Evolutionary conservation across 2,329 filamentous ascomycete species (phyloP), one percentile per base, ranked within the genome.

Genomic region (Tolypocladium cylindrosporum): DNA sequence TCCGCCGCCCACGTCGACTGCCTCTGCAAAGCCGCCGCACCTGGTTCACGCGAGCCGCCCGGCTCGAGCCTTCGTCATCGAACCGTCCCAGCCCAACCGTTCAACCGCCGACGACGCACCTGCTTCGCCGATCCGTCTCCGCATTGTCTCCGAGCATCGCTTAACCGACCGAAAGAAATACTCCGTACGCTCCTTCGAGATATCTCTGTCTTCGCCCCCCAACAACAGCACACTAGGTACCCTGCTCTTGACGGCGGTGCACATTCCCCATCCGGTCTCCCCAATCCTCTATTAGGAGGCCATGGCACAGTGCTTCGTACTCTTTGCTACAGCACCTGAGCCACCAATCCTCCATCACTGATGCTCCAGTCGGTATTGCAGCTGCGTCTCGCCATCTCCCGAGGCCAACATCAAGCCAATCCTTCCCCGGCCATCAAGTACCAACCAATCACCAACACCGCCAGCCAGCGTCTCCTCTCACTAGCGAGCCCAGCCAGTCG

Each of bases 271-370:
- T 21, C 39, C 39, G 4, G 31, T 7, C 13, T n/a, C 13, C 24
- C 6, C 39, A 5, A 19, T 41, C 14, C 16, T n/a, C 3, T 10
- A 5, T 42, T 41, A 55, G 52, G 53, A 59, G 60, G 59, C 55
- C 56, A 61, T 61, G 60, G 60, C 60, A 58, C 55, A 43, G 52
- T 43, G 60, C 59, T 55, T 51, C 59, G 34, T 43, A 48, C 56
- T 24, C 34, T 58, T 52, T 50, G 34, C 43, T 36, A 21, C 55
- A 57, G 36, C 31, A 59, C 57, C 54, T 13, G 55, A 55, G 37
- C 48, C 41, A 52, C 57, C 52, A 43, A 51, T 50, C 39, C 41
- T 45, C 54, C 54, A 60, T 43, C 55, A 36, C 56, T 56, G 57
- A 50, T 41, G 57, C 42, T 53, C n/a, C 31, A 5, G 16, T 51